Base-by-base conservation (phyloP, 768 basidiomycete genomes). In the Tulasnella sp. region DNA sequence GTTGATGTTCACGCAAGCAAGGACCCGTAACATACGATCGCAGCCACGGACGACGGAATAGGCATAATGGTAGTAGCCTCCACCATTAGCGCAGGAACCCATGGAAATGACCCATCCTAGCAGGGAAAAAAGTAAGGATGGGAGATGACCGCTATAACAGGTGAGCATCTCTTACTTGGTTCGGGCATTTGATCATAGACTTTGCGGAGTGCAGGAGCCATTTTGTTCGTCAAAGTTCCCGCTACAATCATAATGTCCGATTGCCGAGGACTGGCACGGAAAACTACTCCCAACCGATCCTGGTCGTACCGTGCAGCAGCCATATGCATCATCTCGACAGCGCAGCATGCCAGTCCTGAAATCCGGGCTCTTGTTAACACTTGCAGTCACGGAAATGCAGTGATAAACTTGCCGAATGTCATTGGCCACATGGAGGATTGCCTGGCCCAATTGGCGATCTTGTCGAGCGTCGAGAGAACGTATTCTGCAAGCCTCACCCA, bases 241-340 rank as follows among this genome's bases (percentile, higher is more conserved):
- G 97, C 97, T 72, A 99, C 98, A 85, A 99, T 99, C 97, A 98
- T 98, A 85, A 98, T 94, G 85, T 98, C 96, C 81, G 94, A 95
- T 88, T 98, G 95, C 81, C 98, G 93, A 72, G 98, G 98, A 88
- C 93, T 96, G n/a, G 97, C 98, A 88, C 98, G 96, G 89, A 99
- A 99, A 60, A 99, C 94, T 80, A 99, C 93, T 82, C 98, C 98
- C 44, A 99, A 89, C 81, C 98, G 91, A 86, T 99, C 98, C 86
- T 99, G 98, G 86, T 99, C 98, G 86, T 99, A 99, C 80, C 98
- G 92, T 24, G 98, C 95, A 60, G 98, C 97, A 75, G 98, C 98
- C 96, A 99, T 97, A 88, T 99, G 98, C 97, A 98, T 98, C 94
- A 96, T 95, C 88, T 99, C 98, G 44, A 99, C 98, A 34, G 98